Base-by-base conservation (phyloP, 2,329 filamentous ascomycete species). In the Talaromyces sp. region DNA sequence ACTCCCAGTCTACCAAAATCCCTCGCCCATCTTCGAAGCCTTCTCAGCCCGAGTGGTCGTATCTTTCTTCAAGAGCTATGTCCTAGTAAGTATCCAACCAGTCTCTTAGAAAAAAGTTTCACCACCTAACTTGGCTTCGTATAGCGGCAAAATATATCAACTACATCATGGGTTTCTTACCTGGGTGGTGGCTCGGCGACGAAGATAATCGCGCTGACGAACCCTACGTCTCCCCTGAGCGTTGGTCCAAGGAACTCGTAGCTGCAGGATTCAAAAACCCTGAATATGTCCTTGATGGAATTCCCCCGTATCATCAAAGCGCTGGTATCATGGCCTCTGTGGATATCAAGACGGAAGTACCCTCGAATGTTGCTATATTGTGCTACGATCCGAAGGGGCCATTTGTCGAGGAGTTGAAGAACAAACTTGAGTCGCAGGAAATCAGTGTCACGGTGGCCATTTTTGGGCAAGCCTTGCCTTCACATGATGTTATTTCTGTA, bases 231-330 rank as follows among this genome's bases (percentile, higher is more conserved):
- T 56, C 47, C 4, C 33, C 58, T 50, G 60, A 55, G 12, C 10
- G 60, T n/a, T 75, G 71, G 72, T 62, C 69, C 47, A 14, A 33
- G 2, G 31, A 69, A n/a, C 64, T 73, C 16, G 34, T 33, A 16
- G 55, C 59, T 12, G 60, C 62, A 16, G 67, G 66, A 34, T 47
- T 51, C 47, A 18, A 57, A 47, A 23, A 47, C n/a, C 30, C 56
- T 10, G 30, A 47, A 14, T 34, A 40, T 30, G 28, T 34, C 9
- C 50, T 51, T 42, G 28, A 54, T 40, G 30, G 27, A 23, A 30
- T 50, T 14, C n/a, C 56, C 42, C 36, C 23, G 16, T 52, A 52
- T 27, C 10, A 23, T 52, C 50, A 52, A 4, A 18, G 18, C 28
- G 10, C 28, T 28, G 50, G 50, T 12, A 18, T 57, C 18, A 47